These are phyloP conservation scores for Globisporangium paddicum DNA, from an alignment of 352 stramenopile species.

Conservation along the genomic window DNA sequence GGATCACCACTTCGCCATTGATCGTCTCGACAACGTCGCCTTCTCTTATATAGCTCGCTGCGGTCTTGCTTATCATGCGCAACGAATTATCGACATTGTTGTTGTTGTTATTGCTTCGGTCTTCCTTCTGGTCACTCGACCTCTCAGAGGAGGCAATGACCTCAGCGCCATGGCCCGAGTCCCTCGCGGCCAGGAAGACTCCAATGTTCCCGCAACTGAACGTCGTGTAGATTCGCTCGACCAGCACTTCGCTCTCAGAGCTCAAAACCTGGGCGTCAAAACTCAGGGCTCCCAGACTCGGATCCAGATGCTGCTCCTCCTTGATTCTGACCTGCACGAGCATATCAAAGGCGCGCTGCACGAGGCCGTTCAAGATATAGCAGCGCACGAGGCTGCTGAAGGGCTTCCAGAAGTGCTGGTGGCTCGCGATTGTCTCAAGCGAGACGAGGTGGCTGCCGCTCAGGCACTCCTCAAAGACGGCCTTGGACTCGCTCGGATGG, in stretches of 20 bases:
- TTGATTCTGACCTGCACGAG: conserved; percentile 37
- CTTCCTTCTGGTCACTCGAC: background rate
- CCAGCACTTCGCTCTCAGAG: conserved; percentile 25
- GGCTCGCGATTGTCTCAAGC: conserved; percentile 22
- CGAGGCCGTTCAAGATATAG: conserved; percentile 36
- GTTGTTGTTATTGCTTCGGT: conserved; percentile 7
- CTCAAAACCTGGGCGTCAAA: conserved; percentile 33
- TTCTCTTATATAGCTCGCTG: conserved; percentile 4
- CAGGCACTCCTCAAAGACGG: conserved; percentile 46
- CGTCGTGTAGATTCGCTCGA: conserved; percentile 39
- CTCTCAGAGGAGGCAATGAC: conserved; percentile 22
- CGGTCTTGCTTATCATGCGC: background rate
- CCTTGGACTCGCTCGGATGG: conserved; percentile 37
- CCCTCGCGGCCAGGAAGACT: conserved; percentile 24
- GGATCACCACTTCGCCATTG: conserved; percentile 37
- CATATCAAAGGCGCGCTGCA: conserved; percentile 42
- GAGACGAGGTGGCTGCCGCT: conserved; percentile 21
- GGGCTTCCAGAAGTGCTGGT: conserved; percentile 29
- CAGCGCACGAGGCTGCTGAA: conserved; percentile 38
- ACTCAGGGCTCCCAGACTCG: conserved; percentile 18
- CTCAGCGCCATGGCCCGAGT: conserved; percentile 17
- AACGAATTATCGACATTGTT: background rate
- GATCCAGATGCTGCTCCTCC: conserved; percentile 35
- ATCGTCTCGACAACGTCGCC: conserved; percentile 41
- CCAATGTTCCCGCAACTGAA: conserved; percentile 45